Conservation (phyloP, 176 grass and related monocot genomes). For the Oryza punctata region DNA sequence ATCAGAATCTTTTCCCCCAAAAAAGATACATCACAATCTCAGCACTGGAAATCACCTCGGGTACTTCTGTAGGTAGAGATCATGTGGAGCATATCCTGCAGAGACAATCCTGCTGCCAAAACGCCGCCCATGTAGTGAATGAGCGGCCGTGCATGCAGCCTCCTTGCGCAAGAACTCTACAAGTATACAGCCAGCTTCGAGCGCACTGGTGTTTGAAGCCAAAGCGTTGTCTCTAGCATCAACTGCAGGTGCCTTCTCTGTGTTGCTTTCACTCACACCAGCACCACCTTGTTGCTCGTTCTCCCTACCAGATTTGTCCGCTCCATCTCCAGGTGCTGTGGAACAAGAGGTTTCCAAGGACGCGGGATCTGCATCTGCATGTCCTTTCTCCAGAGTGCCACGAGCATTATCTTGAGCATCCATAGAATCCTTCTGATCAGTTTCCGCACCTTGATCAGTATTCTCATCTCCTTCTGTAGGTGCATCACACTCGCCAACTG, state of each 20-base stretch:
- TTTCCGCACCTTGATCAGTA: background rate
- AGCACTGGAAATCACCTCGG: conserved; percentile 41
- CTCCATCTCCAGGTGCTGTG: background rate
- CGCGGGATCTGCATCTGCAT: background rate
- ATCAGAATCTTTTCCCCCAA: background rate
- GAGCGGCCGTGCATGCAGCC: conserved; percentile 63
- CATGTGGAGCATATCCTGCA: conserved; percentile 56
- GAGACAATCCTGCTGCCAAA: conserved; percentile 51
- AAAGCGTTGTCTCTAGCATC: conserved; percentile 2
- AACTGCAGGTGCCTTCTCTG: conserved; percentile 6
- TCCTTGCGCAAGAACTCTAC: conserved; percentile 87
- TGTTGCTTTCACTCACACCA: background rate
- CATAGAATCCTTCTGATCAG: background rate
- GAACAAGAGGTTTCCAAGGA: conserved; percentile 7
- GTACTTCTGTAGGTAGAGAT: conserved; percentile 63
- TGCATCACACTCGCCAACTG: background rate
- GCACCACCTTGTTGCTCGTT: background rate
- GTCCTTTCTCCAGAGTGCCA: conserved; percentile 22
- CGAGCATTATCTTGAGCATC: background rate
- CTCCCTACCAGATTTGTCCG: conserved; percentile 13
- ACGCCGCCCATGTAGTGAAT: conserved; percentile 72
- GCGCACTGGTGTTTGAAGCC: conserved; percentile 12
- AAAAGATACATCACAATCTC: background rate
- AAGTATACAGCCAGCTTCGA: conserved; percentile 69
- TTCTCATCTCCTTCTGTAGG: conserved; percentile 34